phyloP scores from a whole-genome alignment of 2,329 filamentous ascomycete genomes.

The Microdochium nivale region DNA sequence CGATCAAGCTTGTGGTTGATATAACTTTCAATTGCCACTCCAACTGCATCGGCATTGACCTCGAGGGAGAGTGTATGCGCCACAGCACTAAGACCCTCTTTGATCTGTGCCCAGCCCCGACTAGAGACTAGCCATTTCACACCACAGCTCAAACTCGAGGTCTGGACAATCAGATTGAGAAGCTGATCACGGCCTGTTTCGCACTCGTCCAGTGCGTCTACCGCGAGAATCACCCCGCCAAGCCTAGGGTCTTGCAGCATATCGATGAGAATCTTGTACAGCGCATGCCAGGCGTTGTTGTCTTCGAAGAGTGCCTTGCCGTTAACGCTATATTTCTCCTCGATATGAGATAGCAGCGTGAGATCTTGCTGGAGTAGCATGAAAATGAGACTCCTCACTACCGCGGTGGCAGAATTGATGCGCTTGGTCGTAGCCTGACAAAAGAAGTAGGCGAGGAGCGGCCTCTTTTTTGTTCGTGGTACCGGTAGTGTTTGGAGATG shows the following conservation, averaged over 20 bases:
- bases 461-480: background rate
- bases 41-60: constrained; percentile 23
- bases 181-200: constrained; percentile 15
- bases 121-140: constrained; percentile 36
- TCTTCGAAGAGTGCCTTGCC: constrained; percentile 25
- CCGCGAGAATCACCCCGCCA: constrained; percentile 22
- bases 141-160: constrained; percentile 8
- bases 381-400: constrained; percentile 22
- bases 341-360: constrained; percentile 23
- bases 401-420: constrained; percentile 17
- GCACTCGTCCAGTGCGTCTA: constrained; percentile 41
- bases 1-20: constrained; percentile 23
- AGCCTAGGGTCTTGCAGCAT: constrained; percentile 28
- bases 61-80: constrained; percentile 22
- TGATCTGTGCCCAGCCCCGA: constrained; percentile 28
- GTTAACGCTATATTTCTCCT: constrained; percentile 17
- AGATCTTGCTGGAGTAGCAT: constrained; percentile 16
- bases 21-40: constrained; percentile 24
- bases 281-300: constrained; percentile 25
- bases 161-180: constrained; percentile 23
- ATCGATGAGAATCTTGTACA: constrained; percentile 27
- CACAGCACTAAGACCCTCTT: constrained; percentile 14
- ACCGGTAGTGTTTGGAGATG: constrained; percentile 10
- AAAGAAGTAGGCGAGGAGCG: constrained; percentile 19
- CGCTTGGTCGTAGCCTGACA: constrained; percentile 19